These are phyloP conservation scores for Cucurbita argyrosperma DNA, from an alignment of 306 rosid genomes.

Conservation along the genomic window DNA sequence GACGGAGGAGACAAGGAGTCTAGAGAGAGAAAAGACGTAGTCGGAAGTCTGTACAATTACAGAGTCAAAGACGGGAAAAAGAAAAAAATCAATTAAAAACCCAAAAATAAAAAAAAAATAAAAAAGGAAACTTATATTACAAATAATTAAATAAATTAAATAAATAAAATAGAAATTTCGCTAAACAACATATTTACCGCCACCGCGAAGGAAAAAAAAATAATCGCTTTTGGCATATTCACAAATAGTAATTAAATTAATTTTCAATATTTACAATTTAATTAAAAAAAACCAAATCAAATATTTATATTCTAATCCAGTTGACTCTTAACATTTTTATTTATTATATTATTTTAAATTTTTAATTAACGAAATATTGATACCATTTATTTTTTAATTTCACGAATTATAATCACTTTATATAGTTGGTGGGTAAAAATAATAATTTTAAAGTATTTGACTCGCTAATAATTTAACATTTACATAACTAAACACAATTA, in stretches of 20 bases:
- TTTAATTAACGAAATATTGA: not conserved
- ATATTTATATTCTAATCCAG: not conserved
- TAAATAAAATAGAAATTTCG: not conserved
- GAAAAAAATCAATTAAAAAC: not conserved
- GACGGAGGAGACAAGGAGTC: slow-evolving; percentile 19
- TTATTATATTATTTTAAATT: not conserved
- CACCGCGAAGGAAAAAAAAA: not conserved
- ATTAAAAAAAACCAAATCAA: not conserved
- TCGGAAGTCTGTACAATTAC: slow-evolving; percentile 11
- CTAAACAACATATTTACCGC: not conserved
- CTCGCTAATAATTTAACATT: no score
- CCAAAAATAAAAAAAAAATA: not conserved
- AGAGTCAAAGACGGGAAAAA: slow-evolving; percentile 22
- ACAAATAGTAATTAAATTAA: not conserved
- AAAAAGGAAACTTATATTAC: not conserved
- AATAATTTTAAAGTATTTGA: no score
- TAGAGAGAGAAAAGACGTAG: slow-evolving; percentile 31
- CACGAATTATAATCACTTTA: no score
- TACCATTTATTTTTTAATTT: not conserved
- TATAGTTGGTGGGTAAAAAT: no score
- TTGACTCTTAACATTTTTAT: not conserved
- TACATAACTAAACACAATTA: no score
- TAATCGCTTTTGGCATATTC: no score
- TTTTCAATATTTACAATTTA: not conserved
- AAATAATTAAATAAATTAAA: not conserved